Evolutionary conservation across 352 stramenopile species (phyloP).

Genomic region (Globisporangium paddicum): DNA sequence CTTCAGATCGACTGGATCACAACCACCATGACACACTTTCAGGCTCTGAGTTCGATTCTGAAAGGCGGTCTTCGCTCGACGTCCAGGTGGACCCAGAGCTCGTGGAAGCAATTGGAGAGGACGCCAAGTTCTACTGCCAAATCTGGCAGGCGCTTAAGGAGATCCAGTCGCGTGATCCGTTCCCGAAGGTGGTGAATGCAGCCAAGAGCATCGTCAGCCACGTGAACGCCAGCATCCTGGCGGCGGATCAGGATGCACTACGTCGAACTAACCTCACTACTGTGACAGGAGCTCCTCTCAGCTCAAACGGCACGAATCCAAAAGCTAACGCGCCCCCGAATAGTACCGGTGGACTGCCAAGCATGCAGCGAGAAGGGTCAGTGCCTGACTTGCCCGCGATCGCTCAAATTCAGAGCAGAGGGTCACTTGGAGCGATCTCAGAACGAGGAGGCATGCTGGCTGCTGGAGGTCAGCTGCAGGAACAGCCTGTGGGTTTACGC

Average conservation of each 20-base stretch:
- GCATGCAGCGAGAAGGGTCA: slow-evolving; percentile 36
- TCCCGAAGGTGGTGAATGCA: slow-evolving; percentile 60
- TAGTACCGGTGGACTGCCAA: slow-evolving; percentile 8
- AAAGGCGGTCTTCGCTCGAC: slow-evolving; percentile 16
- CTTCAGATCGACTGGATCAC: neutral
- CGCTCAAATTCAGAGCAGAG: slow-evolving; percentile 12
- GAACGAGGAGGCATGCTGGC: slow-evolving; percentile 12
- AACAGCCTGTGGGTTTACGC: slow-evolving; percentile 18
- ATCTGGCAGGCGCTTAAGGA: slow-evolving; percentile 85
- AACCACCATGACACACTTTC: neutral
- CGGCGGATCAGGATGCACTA: slow-evolving; percentile 46
- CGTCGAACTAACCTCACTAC: slow-evolving; percentile 16
- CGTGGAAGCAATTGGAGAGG: slow-evolving; percentile 36
- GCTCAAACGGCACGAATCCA: neutral
- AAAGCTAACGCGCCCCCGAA: slow-evolving; percentile 11
- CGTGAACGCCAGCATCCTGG: slow-evolving; percentile 54
- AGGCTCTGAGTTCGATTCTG: neutral
- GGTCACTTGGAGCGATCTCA: neutral
- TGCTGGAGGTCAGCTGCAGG: slow-evolving; percentile 10
- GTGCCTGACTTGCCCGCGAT: slow-evolving; percentile 22
- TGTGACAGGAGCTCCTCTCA: neutral
- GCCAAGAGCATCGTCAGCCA: slow-evolving; percentile 65
- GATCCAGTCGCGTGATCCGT: slow-evolving; percentile 86
- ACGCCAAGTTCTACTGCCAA: slow-evolving; percentile 77
- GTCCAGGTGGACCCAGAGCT: slow-evolving; percentile 42